Percentiles rank a stretch among this genome's conserved stretches.
Conservation (phyloP, 768 basidiomycete species). For the Lepiota brunneoincarnata region DNA sequence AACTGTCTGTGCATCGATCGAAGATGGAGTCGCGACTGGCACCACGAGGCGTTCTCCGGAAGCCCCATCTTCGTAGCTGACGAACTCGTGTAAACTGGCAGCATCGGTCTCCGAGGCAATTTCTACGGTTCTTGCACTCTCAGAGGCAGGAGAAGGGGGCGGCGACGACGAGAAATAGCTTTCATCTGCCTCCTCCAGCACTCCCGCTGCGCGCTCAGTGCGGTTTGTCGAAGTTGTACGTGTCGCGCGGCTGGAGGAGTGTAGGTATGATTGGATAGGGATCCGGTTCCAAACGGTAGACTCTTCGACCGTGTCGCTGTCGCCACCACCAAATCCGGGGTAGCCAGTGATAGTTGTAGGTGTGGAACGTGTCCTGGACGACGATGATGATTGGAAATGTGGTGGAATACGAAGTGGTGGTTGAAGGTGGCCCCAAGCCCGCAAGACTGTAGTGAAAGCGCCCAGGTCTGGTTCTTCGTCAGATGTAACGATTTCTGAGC, state of each 20-base stretch:
- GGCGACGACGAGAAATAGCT: constrained; percentile 21
- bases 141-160: constrained; percentile 23
- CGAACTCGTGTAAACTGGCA: neutral
- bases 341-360: constrained; percentile 12
- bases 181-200: constrained; percentile 18
- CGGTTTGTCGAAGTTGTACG: constrained; percentile 15
- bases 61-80: constrained; percentile 2
- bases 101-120: constrained; percentile 30
- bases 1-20: neutral
- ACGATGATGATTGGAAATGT: constrained; percentile 14
- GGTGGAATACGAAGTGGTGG: constrained; percentile 38
- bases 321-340: constrained; percentile 11
- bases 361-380: constrained; percentile 12
- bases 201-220: constrained; percentile 18
- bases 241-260: constrained; percentile 20
- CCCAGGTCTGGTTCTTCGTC: constrained; percentile 73
- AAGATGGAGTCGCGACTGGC: neutral
- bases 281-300: constrained; percentile 68
- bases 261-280: constrained; percentile 57
- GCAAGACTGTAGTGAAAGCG: constrained; percentile 66
- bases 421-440: constrained; percentile 59
- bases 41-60: constrained; percentile 5
- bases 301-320: constrained; percentile 24
- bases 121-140: constrained; percentile 37
- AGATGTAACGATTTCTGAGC: constrained; percentile 32